Evolutionary conservation across 371 early-diverging fungal genomes (phyloP).

Genomic region (Mortierella sp.): DNA sequence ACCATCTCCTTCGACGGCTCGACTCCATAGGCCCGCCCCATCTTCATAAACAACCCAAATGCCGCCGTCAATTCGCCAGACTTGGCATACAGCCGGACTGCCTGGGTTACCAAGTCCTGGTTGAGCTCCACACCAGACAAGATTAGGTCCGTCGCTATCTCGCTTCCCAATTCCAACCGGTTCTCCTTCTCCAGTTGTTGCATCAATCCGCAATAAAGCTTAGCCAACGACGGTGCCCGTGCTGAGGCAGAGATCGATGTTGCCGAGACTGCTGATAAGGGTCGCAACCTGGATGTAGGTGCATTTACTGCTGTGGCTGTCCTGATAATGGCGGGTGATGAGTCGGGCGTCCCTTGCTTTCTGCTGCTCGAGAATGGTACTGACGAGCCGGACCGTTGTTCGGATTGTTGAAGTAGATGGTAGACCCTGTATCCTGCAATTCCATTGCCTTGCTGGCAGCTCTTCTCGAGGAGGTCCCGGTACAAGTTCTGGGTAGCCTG

Average conservation of each 20-base stretch:
- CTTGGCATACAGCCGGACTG: constrained; percentile 23
- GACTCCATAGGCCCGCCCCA: constrained; percentile 30
- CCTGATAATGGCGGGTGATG: background rate
- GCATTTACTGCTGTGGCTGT: background rate
- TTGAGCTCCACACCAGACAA: constrained; percentile 31
- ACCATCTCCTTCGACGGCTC: constrained; percentile 37
- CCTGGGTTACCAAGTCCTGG: constrained; percentile 17
- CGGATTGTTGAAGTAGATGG: constrained; percentile 16
- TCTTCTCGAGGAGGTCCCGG: constrained; percentile 24
- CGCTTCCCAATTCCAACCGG: constrained; percentile 15
- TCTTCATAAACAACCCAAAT: constrained; percentile 42
- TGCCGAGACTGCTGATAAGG: constrained; percentile 8
- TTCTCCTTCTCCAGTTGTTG: constrained; percentile 20
- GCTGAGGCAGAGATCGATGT: constrained; percentile 20
- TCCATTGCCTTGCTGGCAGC: constrained; percentile 24
- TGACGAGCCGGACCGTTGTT: background rate
- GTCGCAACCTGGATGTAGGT: constrained; percentile 4
- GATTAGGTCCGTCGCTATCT: constrained; percentile 38
- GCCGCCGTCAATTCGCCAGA: constrained; percentile 38
- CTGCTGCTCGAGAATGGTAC: background rate
- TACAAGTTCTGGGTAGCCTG: constrained; percentile 25
- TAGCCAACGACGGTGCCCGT: constrained; percentile 1
- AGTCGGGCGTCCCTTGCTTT: background rate
- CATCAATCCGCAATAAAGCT: constrained; percentile 15
- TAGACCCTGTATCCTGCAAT: constrained; percentile 25